Percentiles rank a stretch among this genome's conserved stretches.
Evolutionary conservation across 306 rosid genomes (phyloP).

Genomic region (Fagus sylvatica): DNA sequence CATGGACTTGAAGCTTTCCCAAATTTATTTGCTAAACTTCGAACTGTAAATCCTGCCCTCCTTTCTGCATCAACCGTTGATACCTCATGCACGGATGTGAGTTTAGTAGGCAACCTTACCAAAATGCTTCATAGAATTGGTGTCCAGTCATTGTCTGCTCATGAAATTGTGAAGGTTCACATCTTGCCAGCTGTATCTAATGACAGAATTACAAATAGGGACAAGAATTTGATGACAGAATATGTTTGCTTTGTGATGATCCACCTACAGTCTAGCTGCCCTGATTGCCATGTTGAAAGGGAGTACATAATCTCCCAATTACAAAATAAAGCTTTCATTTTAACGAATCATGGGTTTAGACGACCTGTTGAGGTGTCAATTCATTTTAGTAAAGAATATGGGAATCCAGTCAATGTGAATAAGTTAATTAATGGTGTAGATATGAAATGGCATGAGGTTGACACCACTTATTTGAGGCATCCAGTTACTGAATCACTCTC

Average conservation of each 20-base stretch:
- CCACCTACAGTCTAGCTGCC: slow-evolving; percentile 73
- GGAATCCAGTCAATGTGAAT: slow-evolving; percentile 65
- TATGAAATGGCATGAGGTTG: slow-evolving; percentile 82
- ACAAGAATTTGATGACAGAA: slow-evolving; percentile 65
- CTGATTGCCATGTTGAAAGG: slow-evolving; percentile 59
- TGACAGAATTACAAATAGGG: slow-evolving; percentile 32
- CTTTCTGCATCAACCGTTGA: slow-evolving; percentile 51
- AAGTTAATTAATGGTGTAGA: slow-evolving; percentile 55
- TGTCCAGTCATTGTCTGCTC: slow-evolving; percentile 80
- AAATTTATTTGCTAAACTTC: slow-evolving; percentile 61
- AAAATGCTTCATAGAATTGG: slow-evolving; percentile 71
- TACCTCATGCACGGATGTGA: slow-evolving; percentile 38
- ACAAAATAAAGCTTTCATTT: slow-evolving; percentile 50
- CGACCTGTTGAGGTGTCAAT: slow-evolving; percentile 64
- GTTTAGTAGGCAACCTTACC: slow-evolving; percentile 47
- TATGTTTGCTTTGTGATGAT: slow-evolving; percentile 81
- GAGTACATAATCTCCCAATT: slow-evolving; percentile 66
- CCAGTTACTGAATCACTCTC: slow-evolving; percentile 62
- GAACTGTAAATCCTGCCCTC: slow-evolving; percentile 68
- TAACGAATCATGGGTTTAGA: slow-evolving; percentile 76
- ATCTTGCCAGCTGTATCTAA: slow-evolving; percentile 72
- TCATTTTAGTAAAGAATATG: slow-evolving; percentile 75
- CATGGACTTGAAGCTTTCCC: slow-evolving; percentile 70
- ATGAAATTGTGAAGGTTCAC: slow-evolving; percentile 82
- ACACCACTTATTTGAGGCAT: slow-evolving; percentile 65